Base-by-base conservation (phyloP, 345 rosid genomes). In the Mangifera indica region DNA sequence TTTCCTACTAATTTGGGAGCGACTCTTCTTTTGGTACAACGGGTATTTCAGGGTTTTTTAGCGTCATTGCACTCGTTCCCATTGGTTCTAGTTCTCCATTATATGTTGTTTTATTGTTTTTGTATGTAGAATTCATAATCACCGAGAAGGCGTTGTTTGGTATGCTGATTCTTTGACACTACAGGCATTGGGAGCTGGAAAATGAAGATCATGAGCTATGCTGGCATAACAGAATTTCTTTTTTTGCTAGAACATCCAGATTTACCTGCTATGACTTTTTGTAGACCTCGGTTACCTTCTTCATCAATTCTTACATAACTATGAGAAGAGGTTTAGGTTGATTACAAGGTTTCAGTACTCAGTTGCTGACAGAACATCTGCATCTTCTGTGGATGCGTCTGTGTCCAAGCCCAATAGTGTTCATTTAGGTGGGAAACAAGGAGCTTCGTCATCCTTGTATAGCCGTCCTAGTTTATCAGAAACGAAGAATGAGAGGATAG, bases 401-500 rank as follows among this genome's bases (percentile, higher is more conserved):
- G 63, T 52, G n/a, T 74, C 89, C 45, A 82, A 59, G 54, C 74
- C 78, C 2, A 59, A 78, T 49, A 61, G 55, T 25, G 72, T 42
- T 73, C 80, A 60, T 32, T 76, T 54, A 45, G 82, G 82, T 62
- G 66, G 59, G 71, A 84, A 85, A 69, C 83, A 62, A 63, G 79
- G 84, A 77, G 54, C 79, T 55, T 79, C 88, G 69, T 74, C 96
- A 7, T 86, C 96, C 26, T 76, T 88, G 76, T 91, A 91, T 82
- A 72, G 78, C 73, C 91, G 86, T 73, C 96, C 97, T 46, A 91
- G 92, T 72, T 81, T 91, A 65, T 57, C 76, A 29, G 87, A 87
- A 0, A 87, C 88, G 93, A 90, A 89, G 64, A 85, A 85, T 18
- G 88, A 86, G 67, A 89, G 81, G 84, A 81, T 83, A 29, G 92